phyloP scores from a whole-genome alignment of 495 filamentous ascomycete genomes.

The Annulohypoxylon moriforme region DNA sequence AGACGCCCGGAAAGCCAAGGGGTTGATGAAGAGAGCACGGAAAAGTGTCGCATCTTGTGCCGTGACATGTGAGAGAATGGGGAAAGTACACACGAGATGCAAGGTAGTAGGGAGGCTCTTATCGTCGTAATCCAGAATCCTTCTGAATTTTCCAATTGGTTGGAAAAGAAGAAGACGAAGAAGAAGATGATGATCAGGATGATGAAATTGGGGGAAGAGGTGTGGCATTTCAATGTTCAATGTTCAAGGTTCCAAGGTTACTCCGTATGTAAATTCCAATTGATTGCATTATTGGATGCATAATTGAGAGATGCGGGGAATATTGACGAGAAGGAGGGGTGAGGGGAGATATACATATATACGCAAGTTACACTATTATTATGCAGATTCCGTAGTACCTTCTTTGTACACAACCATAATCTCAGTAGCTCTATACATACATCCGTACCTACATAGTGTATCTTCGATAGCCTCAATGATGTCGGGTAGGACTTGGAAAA shows the following conservation, averaged over 20 bases:
- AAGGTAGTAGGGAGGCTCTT: constrained; percentile 24
- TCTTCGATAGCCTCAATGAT: neutral
- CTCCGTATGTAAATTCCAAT: neutral
- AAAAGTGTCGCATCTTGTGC: constrained; percentile 23
- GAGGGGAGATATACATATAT: too few species aligned
- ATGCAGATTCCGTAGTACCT: constrained; percentile 1
- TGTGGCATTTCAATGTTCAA: constrained; percentile 2
- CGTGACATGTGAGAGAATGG: constrained; percentile 13
- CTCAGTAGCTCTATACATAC: neutral
- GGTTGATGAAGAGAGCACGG: neutral
- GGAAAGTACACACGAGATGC: constrained; percentile 35
- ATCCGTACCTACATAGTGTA: too few species aligned
- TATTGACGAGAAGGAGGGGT: neutral
- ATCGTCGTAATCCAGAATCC: neutral
- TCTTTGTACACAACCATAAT: neutral
- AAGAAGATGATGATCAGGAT: constrained; percentile 5
- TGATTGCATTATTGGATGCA: constrained; percentile 13
- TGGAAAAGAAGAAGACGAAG: neutral
- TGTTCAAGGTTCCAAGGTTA: too few species aligned
- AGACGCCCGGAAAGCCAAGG: constrained; percentile 21
- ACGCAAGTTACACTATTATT: neutral
- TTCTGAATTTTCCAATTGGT: constrained; percentile 10
- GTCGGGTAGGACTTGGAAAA: neutral
- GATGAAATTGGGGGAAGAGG: neutral
- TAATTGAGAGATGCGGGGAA: neutral